A percentile compares a stretch with the other conserved stretches of the same genome.
phyloP scores from a whole-genome alignment of 345 rosid genomes.

The Psidium guajava region DNA sequence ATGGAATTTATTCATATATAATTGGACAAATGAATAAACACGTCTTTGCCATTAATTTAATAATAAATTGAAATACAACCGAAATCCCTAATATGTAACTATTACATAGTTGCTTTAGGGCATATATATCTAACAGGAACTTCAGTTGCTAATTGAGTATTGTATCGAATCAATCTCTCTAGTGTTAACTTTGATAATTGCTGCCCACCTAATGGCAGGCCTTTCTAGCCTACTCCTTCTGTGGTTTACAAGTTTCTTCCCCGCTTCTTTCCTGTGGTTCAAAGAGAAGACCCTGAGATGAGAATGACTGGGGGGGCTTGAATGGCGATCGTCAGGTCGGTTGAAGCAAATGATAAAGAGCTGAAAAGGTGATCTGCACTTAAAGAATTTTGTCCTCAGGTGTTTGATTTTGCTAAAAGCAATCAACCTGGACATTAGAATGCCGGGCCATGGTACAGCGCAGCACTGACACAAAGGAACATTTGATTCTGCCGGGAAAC shows the following conservation, averaged over 20 bases:
- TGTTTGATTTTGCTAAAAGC: background rate
- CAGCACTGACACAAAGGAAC: background rate
- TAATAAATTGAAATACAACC: too few relatives aligned
- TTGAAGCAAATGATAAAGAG: background rate
- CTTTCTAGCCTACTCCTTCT: background rate
- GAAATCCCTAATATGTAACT: too few relatives aligned
- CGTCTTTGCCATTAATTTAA: too few relatives aligned
- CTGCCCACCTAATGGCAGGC: background rate
- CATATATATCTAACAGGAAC: too few relatives aligned
- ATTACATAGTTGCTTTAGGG: too few relatives aligned
- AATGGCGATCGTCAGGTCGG: background rate
- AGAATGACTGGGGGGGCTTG: background rate
- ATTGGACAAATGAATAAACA: too few relatives aligned
- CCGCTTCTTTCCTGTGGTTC: background rate
- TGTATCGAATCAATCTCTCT: background rate
- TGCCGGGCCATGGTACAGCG: background rate
- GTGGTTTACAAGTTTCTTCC: too few relatives aligned
- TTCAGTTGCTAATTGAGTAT: background rate
- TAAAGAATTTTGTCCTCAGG: rapidly evolving
- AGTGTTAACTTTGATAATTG: background rate
- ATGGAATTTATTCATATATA: too few relatives aligned
- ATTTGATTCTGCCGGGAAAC: background rate
- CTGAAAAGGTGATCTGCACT: background rate
- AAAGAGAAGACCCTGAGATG: background rate
- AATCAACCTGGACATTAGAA: background rate